phyloP scores from a whole-genome alignment of 257 asterid genomes.

The Przewalskia tangutica region DNA sequence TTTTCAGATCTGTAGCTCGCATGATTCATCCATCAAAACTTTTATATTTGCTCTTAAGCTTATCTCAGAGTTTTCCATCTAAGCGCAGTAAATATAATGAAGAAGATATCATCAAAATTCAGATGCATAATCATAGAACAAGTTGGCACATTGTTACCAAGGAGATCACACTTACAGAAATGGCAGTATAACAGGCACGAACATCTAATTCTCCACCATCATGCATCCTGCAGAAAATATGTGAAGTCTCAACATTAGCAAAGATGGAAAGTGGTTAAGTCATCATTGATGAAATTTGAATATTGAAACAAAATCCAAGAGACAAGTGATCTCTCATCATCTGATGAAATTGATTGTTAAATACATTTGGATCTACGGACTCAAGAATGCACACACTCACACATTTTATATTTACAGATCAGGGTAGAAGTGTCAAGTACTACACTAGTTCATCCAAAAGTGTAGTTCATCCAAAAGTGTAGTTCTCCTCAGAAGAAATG shows the following conservation, averaged over 20 bases:
- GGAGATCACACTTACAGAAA: slow-evolving; percentile 57
- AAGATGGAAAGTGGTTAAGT: background rate
- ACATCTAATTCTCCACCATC: slow-evolving; percentile 96
- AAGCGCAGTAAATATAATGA: background rate
- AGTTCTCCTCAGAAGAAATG: background rate
- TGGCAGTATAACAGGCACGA: slow-evolving; percentile 96
- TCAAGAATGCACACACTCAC: background rate
- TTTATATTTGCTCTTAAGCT: background rate
- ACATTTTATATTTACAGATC: background rate
- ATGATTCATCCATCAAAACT: background rate
- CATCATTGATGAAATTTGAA: background rate
- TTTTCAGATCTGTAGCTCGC: background rate
- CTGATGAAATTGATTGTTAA: background rate
- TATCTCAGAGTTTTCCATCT: background rate
- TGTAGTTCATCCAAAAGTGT: background rate
- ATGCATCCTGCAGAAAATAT: slow-evolving; percentile 63
- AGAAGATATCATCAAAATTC: background rate
- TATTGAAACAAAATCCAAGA: background rate
- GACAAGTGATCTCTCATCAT: background rate
- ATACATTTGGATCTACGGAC: background rate
- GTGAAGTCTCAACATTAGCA: background rate
- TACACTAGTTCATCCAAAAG: background rate
- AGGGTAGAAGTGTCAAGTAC: background rate
- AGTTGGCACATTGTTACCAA: background rate
- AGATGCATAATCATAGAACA: background rate